Conservation (phyloP, 805 yeast species). For the Ogataea philodendri region DNA sequence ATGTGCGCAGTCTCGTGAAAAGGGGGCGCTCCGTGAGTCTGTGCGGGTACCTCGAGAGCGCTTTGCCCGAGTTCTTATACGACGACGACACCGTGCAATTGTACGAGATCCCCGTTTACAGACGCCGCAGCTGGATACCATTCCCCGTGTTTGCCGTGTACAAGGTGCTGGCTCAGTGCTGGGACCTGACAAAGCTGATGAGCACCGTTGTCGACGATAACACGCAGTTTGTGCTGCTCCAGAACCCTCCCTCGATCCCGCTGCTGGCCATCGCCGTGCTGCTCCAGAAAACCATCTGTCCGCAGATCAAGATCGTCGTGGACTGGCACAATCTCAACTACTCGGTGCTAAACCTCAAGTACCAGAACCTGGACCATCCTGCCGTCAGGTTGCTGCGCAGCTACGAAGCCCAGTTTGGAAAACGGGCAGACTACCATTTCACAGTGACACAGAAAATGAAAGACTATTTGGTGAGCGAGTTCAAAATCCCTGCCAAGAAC, state of each 20-base stretch:
- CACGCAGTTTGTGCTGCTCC: conserved; percentile 68
- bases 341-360: conserved; percentile 70
- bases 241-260: conserved; percentile 94
- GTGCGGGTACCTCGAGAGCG: conserved; percentile 75
- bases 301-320: conserved; percentile 61
- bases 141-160: conserved; percentile 53
- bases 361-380: conserved; percentile 52
- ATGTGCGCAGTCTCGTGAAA: conserved; percentile 72
- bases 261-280: conserved; percentile 61
- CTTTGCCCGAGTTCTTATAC: conserved; percentile 48
- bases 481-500: conserved; percentile 47
- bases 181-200: conserved; percentile 46
- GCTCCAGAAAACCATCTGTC: conserved; percentile 43
- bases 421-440: conserved; percentile 65
- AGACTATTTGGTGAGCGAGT: conserved; percentile 51
- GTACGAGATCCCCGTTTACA: conserved; percentile 42
- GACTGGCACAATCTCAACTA: conserved; percentile 98
- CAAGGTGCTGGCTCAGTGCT: conserved; percentile 61
- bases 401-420: conserved; percentile 65
- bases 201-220: conserved; percentile 53
- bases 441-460: conserved; percentile 82
- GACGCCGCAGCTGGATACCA: conserved; percentile 43
- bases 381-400: conserved; percentile 56
- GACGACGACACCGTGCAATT: conserved; percentile 48
- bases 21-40: conserved; percentile 73